These are phyloP conservation scores for Elsinoe fawcettii DNA, from an alignment of 2,329 filamentous ascomycete species.

Conservation along the genomic window DNA sequence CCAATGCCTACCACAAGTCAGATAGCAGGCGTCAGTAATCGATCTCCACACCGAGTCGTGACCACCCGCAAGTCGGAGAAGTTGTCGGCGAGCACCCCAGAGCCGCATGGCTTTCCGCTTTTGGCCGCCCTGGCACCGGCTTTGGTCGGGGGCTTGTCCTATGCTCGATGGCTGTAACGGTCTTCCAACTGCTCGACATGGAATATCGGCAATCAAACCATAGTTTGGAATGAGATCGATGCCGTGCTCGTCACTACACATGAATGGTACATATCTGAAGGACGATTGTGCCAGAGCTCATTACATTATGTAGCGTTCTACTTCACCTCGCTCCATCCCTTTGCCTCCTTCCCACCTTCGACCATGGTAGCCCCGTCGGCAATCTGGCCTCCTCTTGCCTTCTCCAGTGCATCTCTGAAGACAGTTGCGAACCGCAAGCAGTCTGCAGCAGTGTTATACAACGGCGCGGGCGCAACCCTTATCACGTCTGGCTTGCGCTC, in stretches of 20 bases:
- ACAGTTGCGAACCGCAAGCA: slow-evolving; percentile 54
- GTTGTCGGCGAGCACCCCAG: not conserved
- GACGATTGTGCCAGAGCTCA: no score
- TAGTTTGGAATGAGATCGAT: no score
- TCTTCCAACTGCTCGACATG: no score
- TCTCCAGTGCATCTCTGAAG: slow-evolving; percentile 44
- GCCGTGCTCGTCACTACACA: no score
- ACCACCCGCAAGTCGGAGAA: not conserved
- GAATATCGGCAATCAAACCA: no score
- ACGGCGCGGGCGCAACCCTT: slow-evolving; percentile 69
- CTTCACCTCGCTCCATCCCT: slow-evolving; percentile 29
- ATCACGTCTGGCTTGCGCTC: slow-evolving; percentile 82
- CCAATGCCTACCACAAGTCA: not conserved
- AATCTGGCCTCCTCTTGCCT: slow-evolving; percentile 24
- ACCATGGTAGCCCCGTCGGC: slow-evolving; percentile 21
- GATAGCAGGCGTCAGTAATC: not conserved
- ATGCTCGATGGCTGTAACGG: not conserved
- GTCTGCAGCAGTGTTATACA: slow-evolving; percentile 77
- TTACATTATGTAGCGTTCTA: slow-evolving; percentile 8
- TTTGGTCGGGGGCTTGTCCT: not conserved
- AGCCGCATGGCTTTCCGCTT: not conserved
- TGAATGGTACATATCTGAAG: no score
- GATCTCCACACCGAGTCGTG: slow-evolving; percentile 4
- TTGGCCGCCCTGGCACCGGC: not conserved
- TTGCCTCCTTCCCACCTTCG: slow-evolving; percentile 24